Conservation (phyloP, 2,329 filamentous ascomycete species). For the Chrysoporthe cubensis region DNA sequence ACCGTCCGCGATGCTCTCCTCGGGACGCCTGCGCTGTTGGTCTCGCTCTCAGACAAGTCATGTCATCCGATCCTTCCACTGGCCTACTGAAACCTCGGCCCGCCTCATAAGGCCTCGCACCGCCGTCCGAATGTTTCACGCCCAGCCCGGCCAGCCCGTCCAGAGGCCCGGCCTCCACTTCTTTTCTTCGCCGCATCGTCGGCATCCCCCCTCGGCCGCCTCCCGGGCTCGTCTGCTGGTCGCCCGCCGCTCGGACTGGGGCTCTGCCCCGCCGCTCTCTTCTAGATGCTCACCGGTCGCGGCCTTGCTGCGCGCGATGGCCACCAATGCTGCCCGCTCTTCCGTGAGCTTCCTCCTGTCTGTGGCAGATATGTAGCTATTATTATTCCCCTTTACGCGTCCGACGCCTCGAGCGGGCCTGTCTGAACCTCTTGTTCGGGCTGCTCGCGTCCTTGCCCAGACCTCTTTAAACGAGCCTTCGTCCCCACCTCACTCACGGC, state of each 20-base stretch:
- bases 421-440: neutral
- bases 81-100: constrained; percentile 1
- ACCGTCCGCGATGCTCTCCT: too few relatives aligned
- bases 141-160: constrained; percentile 5
- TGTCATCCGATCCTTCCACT: constrained; percentile 6
- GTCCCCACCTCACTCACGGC: constrained; percentile 8
- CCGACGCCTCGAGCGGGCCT: neutral
- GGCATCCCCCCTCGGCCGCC: neutral
- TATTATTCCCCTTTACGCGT: neutral
- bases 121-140: constrained; percentile 6
- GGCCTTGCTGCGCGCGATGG: constrained; percentile 2
- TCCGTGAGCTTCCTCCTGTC: constrained; percentile 13
- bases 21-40: too few relatives aligned
- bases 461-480: constrained; percentile 18
- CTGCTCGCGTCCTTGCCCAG: neutral
- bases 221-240: neutral
- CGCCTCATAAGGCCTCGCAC: neutral
- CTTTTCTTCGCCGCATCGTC: neutral
- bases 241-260: too few relatives aligned
- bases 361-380: constrained; percentile 10
- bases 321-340: constrained; percentile 7
- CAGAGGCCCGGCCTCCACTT: constrained; percentile 6
- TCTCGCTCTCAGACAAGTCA: neutral
- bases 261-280: neutral
- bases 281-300: constrained; percentile 10